phyloP scores from a whole-genome alignment of 495 filamentous ascomycete species.

The Pyrenula aspistea region DNA sequence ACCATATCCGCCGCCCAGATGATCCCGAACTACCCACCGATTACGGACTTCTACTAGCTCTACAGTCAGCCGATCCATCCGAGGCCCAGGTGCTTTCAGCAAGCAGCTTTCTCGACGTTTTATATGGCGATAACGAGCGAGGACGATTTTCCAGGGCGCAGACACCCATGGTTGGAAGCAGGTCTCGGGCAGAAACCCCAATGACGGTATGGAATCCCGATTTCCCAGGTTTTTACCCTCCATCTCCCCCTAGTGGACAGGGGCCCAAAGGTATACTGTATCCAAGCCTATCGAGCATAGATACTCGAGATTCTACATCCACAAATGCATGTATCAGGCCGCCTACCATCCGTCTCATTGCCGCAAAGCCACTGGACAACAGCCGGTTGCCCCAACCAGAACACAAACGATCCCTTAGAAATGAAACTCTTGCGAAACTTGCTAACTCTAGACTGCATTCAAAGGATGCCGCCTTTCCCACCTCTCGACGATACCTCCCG shows the following conservation, averaged over 20 bases:
- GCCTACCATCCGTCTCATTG: neutral
- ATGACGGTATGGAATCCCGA: conserved; percentile 27
- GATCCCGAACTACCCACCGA: conserved; percentile 28
- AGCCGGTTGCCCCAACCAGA: conserved; percentile 4
- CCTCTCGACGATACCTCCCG: conserved; percentile 36
- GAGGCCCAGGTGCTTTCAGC: conserved; percentile 76
- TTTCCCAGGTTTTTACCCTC: conserved; percentile 10
- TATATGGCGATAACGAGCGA: conserved; percentile 56
- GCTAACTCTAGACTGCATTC: conserved; percentile 33
- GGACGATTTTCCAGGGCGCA: conserved; percentile 58
- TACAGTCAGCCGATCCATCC: conserved; percentile 65
- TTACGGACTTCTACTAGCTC: conserved; percentile 52
- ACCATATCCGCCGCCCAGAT: conserved; percentile 50
- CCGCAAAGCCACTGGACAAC: neutral
- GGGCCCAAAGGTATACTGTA: neutral
- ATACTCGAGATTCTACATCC: neutral
- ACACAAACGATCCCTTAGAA: conserved; percentile 22
- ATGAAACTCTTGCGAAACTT: conserved; percentile 7
- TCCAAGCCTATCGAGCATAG: neutral
- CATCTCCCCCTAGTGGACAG: conserved; percentile 1
- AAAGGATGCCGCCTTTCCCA: conserved; percentile 22
- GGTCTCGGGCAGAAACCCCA: conserved; percentile 33
- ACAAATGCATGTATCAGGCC: neutral
- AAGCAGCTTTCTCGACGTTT: conserved; percentile 63
- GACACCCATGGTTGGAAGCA: conserved; percentile 71